Base-by-base conservation (phyloP, 768 basidiomycete genomes). In the Lactifluus piperatus region DNA sequence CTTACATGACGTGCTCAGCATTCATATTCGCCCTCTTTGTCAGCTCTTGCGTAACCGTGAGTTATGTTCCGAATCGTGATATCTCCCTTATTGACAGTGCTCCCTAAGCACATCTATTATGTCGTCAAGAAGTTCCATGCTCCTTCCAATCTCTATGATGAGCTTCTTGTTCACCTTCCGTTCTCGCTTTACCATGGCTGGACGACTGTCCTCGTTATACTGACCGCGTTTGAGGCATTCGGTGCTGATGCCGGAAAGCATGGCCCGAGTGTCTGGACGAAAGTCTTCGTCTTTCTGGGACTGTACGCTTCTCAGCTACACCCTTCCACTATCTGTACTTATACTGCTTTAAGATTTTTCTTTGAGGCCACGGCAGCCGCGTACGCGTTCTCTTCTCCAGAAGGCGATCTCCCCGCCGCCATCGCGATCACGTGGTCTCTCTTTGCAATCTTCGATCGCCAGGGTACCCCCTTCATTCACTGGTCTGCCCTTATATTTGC, bases 181-280 rank as follows among this genome's bases (percentile, higher is more conserved):
- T 97, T 98, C 81, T 94, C 90, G 2, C 83, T 97, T 49, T 97
- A 88, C 74, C 93, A 97, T 68, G 94, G 93, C 37, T 92, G 90
- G 89, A 88, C 85, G 11, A 91, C 90, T 54, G 83, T 93, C 59
- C 81, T 91, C 53, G 83, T 93, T 58, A 71, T 94, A 66, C 72
- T 94, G 64, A 85, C 88, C 43, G 88, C 79, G 2, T 94, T 94
- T 67, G 86, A 92, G 64, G 92, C 92, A 0, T 94, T 94, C 66
- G 94, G 95, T 64, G 82, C 85, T 60, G 79, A 94, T 69, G 84
- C 88, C 0, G 68, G 77, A 59, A 71, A 69, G 58, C 75, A 87
- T 57, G 73, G 69, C 32, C 85, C 91, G 3, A 91, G 93, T 41
- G 74, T 93, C 57, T 93, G 91, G 86, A 94, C 92, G 69, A 94